Evolutionary conservation across 129 eudicot species (phyloP), one percentile per base, ranked within the genome.

Genomic region (Tanacetum coccineum): DNA sequence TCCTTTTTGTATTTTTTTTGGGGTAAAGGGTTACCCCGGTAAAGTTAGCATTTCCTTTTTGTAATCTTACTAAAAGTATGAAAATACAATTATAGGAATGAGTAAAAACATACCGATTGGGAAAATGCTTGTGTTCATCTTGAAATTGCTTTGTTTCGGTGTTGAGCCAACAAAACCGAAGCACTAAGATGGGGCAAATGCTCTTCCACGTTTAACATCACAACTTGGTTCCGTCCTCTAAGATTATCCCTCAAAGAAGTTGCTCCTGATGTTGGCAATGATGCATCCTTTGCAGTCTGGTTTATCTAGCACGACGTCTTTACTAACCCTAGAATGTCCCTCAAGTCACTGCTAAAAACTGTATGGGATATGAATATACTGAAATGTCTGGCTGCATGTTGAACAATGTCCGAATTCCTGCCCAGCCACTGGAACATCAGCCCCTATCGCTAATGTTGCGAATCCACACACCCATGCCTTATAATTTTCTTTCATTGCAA

Each of bases 331-430:
- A 93, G 30, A 1, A 84, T 75, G 4, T 87, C 95, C 30, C n/a
- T n/a, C n/a, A n/a, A n/a, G n/a, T n/a, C n/a, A n/a, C n/a, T n/a
- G n/a, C n/a, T n/a, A n/a, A n/a, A 93, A 1, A 89, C 99, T 0
- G 79, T 79, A 4, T 83, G 72, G 0, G 87, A 86, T 2, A 86
- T 96, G 67, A 84, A 88, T 2, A 93, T 76, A n/a, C n/a, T 4
- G 98, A 71, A 19, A 93, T 93, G 63, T 93, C 98, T 4, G 98
- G 98, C 79, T 96, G 78, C 78, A 93, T 86, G 83, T 88, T 93
- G 83, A 93, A 93, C 15, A 93, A 48, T 6, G 99, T 93, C 66
- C 96, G 91, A 67, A 89, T 71, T 93, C 99, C 3, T 87, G 80
- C 26, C 88, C 96, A 17, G 96, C 99, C 3, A 85, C 80, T 42